Base-by-base conservation (phyloP, 352 stramenopile genomes). In the Phytophthora pisi region DNA sequence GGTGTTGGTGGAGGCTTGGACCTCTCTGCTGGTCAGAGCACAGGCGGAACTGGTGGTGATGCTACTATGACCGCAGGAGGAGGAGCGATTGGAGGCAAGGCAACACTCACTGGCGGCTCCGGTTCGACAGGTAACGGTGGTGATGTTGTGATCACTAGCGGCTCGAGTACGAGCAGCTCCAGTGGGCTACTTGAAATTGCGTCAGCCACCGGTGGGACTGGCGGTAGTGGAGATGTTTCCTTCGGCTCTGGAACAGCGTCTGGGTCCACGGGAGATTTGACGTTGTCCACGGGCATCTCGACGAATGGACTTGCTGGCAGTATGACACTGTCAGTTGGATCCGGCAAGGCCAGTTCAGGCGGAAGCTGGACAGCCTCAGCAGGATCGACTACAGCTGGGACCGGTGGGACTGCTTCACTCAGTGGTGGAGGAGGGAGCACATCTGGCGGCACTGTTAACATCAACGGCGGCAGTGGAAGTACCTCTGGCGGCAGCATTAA, bases 121-220 rank as follows among this genome's bases (percentile, higher is more conserved):
- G 80, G 77, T 4, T 76, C 64, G 30, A 75, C 74, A 57, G 69
- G 71, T 36, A 46, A 59, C 2, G 83, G 83, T 52, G 83, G 83
- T 28, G 61, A 61, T 7, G 64, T 91, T 36, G 42, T 66, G 20
- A 69, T 91, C 9, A 78, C 66, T 28, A 88, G 72, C 49, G 83
- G 83, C 18, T 61, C 57, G 26, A 78, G 66, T 51, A 62, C 52
- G 47, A 50, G 60, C 28, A 69, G 65, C 11, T 70, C 56, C 2
- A 77, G 70, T 40, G 70, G 70, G n/a, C 45, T 46, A 15, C 51
- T 73, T 45, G 51, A 62, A 60, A 66, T 77, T 46, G 30, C 28
- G 23, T 77, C 70, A 46, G 57, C 65, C 26, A 11, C 16, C 45
- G 63, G 68, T 59, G 68, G 64, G 2, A 66, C 54, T 47, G 53